Base-by-base conservation (phyloP, 2,329 filamentous ascomycete genomes). In the Penicillium capsulatum region DNA sequence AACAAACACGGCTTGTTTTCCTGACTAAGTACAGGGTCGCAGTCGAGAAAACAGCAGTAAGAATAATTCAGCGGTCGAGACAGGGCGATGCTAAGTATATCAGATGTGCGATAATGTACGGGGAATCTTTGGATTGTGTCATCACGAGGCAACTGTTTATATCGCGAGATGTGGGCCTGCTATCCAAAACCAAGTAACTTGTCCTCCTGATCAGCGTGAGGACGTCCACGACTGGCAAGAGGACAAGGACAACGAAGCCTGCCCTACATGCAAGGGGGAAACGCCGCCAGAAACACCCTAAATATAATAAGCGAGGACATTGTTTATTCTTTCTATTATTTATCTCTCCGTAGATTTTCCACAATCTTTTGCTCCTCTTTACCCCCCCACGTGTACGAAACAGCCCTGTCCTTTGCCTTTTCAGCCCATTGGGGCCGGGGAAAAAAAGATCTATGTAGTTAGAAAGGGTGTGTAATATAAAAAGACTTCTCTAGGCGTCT, bases 211-310 rank as follows among this genome's bases (percentile, higher is more conserved):
- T 34, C 47, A 45, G 30, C 47, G 45, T 20, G 26, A 44, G 15
- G 45, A 50, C n/a, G 48, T 49, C 17, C 48, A 46, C 40, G 45
- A 48, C 38, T 51, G 48, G 45, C 45, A 48, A 31, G 48, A 51
- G 27, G 46, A 51, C 31, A 45, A 43, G 3, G 43, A 47, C 19
- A 42, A 49, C 17, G 46, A 49, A 10, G 34, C 22, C 22, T 51
- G 45, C 22, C 48, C 42, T 8, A 44, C 38, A 7, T 50, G 47
- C 32, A 36, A 41, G 28, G 47, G 47, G 20, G 42, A 44, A 38
- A 51, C 48, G 28, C 45, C 48, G 17, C 45, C 48, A 10, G 45
- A 48, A 28, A 46, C 48, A 29, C 48, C 48, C 2, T 51, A 31
- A 50, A 24, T 7, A 24, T 22, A 8, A 20, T 24, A 28, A 37